These are phyloP conservation scores for Xylaria sp. DNA, from an alignment of 2,329 filamentous ascomycete species.

Conservation along the genomic window DNA sequence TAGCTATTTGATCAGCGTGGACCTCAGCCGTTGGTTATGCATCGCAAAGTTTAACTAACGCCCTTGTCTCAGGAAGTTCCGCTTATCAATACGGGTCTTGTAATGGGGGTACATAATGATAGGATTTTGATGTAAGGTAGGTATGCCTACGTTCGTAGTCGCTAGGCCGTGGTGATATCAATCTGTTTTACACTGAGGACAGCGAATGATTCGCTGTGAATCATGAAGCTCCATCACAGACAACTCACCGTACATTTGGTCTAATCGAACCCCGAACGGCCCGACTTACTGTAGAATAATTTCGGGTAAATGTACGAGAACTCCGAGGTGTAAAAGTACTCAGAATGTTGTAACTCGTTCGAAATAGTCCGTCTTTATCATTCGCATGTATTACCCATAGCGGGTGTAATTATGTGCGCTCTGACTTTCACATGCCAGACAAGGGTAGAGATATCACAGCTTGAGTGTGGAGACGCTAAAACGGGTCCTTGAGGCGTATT, in stretches of 20 bases:
- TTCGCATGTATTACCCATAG: slow-evolving; percentile 1
- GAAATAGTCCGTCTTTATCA: not conserved
- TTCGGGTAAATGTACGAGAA: not conserved
- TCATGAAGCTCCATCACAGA: slow-evolving; percentile 1
- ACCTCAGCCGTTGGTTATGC: not conserved
- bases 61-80: slow-evolving; percentile 23
- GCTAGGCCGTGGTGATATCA: too few species aligned
- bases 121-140: slow-evolving; percentile 20
- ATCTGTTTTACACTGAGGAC: not conserved
- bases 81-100: not conserved
- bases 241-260: not conserved
- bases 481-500: not conserved
- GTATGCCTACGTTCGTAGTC: not conserved
- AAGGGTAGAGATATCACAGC: slow-evolving; percentile 34
- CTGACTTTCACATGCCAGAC: slow-evolving; percentile 39
- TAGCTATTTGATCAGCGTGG: not conserved
- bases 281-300: not conserved
- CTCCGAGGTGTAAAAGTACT: not conserved
- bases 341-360: not conserved
- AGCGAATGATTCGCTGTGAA: not conserved
- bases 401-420: not conserved
- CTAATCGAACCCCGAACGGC: not conserved
- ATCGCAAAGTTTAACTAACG: slow-evolving; percentile 12
- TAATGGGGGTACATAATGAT: slow-evolving; percentile 18
- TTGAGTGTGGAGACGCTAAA: slow-evolving; percentile 5